Base-by-base conservation (phyloP, 169 alveolate species). In the Plasmodium chabaudi region DNA sequence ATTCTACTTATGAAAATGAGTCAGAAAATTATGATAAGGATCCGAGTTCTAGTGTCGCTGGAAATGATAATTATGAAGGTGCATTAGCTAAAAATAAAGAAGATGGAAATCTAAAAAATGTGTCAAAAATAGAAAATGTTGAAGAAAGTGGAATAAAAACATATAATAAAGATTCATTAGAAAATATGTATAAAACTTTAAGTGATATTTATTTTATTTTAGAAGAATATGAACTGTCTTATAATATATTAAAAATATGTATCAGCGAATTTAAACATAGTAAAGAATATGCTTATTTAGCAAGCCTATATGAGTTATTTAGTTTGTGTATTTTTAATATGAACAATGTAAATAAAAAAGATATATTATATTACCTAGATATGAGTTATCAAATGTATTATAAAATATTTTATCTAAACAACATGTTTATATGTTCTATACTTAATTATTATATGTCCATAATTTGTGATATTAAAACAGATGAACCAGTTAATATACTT, bases 251-350 rank as follows among this genome's bases (percentile, higher is more conserved):
- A 25, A 75, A 75, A 64, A 49, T 75, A 5, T 75, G 88, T 69
- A 75, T 75, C 42, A 75, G 63, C 17, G 88, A 75, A 49, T 75
- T 75, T 75, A 75, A 75, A 57, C 77, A 75, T 64, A 75, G 51
- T 9, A 75, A 75, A 39, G 9, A 49, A 39, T 75, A 75, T 61
- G 63, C 34, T 69, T 75, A 75, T 44, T 9, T 75, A 34, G 88
- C 77, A 0, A 75, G 15, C 51, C 17, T 75, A 5, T 75, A 75
- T 56, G 74, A 75, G 51, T 57, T 75, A 34, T 63, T 23, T 21
- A 75, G 88, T 42, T 57, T 75, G 44, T 75, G 70, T 57, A 75
- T 75, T 63, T 53, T 47, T 55, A n/a, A 51, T 56, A 75, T 75
- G 70, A 75, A 63, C 9, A 51, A n/a, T 27, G 47, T 75, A 12